Percentiles rank a stretch among this genome's conserved stretches.
Evolutionary conservation across 805 yeast species (phyloP).

Genomic region (Starmerella powellii): DNA sequence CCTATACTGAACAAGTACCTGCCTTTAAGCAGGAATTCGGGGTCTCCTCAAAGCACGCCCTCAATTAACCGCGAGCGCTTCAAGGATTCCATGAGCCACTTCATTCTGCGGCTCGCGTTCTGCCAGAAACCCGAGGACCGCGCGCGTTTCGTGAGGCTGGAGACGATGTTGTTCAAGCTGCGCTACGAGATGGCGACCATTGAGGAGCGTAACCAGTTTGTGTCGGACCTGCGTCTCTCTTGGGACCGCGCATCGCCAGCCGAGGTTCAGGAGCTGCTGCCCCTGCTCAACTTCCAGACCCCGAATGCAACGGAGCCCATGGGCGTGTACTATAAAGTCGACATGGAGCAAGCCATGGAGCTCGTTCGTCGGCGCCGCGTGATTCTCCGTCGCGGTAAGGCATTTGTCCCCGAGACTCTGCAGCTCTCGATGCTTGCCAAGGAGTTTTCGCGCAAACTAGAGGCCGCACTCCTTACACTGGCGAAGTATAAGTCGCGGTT

Average conservation of each 20-base stretch:
- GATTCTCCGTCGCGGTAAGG: constrained; percentile 54
- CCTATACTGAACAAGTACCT: constrained; percentile 53
- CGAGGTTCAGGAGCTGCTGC: constrained; percentile 44
- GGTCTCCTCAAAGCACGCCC: background rate
- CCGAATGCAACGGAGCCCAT: constrained; percentile 36
- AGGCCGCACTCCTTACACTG: constrained; percentile 46
- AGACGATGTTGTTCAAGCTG: constrained; percentile 57
- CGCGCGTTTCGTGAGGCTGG: constrained; percentile 65
- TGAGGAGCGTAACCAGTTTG: constrained; percentile 58
- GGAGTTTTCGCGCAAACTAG: constrained; percentile 50
- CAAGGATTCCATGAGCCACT: constrained; percentile 90
- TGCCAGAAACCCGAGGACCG: constrained; percentile 74
- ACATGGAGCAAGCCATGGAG: constrained; percentile 70
- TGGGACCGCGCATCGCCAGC: constrained; percentile 56
- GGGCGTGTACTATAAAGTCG: constrained; percentile 47
- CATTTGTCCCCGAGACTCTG: constrained; percentile 72
- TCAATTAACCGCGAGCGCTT: constrained; percentile 41
- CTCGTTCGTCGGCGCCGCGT: constrained; percentile 64
- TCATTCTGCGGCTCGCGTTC: constrained; percentile 74
- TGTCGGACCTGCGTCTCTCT: constrained; percentile 51
- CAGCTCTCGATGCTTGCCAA: constrained; percentile 58
- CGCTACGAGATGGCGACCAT: constrained; percentile 55
- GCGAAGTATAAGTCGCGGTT: constrained; percentile 68
- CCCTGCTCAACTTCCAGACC: constrained; percentile 34
- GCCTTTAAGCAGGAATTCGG: constrained; percentile 39